Base-by-base conservation (phyloP, 352 stramenopile genomes). In the Pythium inflatum region DNA sequence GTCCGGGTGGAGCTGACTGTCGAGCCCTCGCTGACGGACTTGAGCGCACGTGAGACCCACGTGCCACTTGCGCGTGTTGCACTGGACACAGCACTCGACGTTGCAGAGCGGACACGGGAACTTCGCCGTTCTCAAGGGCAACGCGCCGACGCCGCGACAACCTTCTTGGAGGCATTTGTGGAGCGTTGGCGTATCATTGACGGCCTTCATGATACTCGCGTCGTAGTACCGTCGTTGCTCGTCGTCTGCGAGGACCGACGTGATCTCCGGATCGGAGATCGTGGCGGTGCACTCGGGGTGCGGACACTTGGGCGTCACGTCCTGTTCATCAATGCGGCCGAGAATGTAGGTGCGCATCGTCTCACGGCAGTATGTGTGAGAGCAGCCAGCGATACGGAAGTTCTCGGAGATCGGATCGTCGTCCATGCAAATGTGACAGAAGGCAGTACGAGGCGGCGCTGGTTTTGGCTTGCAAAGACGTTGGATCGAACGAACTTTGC, bases 41-140 rank as follows among this genome's bases (percentile, higher is more conserved):
- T n/a, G n/a, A n/a, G 61, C 68, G 41, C 61, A 75, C 16, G 61
- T 71, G 8, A 59, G 45, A 1, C 41, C 68, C 16, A 46, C 61
- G 50, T 68, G 68, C 62, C 68, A 75, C 41, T 62, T 49, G 28
- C 49, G 68, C 31, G 68, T 68, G 51, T 75, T 75, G 50, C 68
- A 75, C 36, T 45, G 41, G 31, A 60, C 62, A 38, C 68, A 75
- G 18, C 68, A 51, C 31, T 68, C 55, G 4, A 53, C 49, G 11
- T 14, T n/a, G 25, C 68, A 67, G 31, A 70, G 43, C 18, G 61
- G 68, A 41, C 68, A 74, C 46, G 54, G 34, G 28, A 74, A 74
- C 55, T 67, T 60, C 7, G 68, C 31, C 22, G 60, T 40, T 12
- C 43, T 12, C 4, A 34, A 14, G 3, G 62, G 28, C 11, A 70